Conservation (phyloP, 2,329 filamentous ascomycete species). For the Exophiala sp. region DNA sequence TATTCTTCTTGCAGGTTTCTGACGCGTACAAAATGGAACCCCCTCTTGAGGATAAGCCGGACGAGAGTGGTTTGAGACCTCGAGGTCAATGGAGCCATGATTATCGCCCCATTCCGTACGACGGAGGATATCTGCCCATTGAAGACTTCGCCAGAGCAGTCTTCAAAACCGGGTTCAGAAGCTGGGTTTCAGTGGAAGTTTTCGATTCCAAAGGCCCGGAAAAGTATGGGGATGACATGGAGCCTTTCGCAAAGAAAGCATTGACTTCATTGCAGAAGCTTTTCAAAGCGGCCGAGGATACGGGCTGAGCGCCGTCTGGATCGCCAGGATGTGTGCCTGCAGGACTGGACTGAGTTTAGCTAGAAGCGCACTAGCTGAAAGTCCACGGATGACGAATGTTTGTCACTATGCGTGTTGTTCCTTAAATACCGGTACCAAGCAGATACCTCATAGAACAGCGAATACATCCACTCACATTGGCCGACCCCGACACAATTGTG, state of each 20-base stretch:
- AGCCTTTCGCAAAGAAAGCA: conserved; percentile 47
- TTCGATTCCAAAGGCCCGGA: conserved; percentile 58
- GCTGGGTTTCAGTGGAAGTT: conserved; percentile 64
- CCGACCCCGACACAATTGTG: neutral
- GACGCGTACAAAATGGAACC: conserved; percentile 62
- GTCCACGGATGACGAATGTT: neutral
- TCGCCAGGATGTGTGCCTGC: neutral
- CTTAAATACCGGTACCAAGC: neutral
- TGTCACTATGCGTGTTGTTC: neutral
- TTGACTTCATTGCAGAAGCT: conserved; percentile 46
- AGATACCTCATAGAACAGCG: neutral
- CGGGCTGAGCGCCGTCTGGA: neutral
- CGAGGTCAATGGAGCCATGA: conserved; percentile 66
- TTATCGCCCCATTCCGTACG: conserved; percentile 62
- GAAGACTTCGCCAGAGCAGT: conserved; percentile 60
- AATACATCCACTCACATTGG: no score
- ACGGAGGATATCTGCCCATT: conserved; percentile 65
- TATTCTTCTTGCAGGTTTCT: conserved; percentile 67
- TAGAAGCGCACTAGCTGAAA: neutral
- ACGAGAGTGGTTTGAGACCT: conserved; percentile 52
- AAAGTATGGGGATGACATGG: conserved; percentile 47
- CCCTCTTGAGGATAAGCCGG: conserved; percentile 48
- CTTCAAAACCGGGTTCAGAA: conserved; percentile 59
- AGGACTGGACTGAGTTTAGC: neutral
- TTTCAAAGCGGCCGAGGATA: conserved; percentile 28